Base-by-base conservation (phyloP, 345 rosid species). In the Bruguiera parviflora region DNA sequence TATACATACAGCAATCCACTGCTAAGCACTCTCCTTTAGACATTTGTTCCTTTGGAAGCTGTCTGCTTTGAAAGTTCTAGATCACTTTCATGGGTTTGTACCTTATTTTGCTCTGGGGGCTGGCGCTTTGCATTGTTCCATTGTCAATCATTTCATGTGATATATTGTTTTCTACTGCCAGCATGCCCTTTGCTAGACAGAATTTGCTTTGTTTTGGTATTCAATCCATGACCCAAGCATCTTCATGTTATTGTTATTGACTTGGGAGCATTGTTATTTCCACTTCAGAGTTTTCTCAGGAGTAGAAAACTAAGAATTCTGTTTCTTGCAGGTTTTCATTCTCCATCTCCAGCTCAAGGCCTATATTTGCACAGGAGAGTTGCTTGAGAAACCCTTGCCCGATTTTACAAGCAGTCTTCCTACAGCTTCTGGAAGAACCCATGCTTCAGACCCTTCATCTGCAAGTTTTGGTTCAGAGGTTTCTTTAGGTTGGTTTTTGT, bases 391-490 rank as follows among this genome's bases (percentile, higher is more conserved):
- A 33, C 79, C 78, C 64, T 62, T 66, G 24, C 55, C 70, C 4
- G 70, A 80, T 39, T 65, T 71, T 39, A 62, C 20, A 46, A 65
- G 53, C 52, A 32, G 72, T 67, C 67, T 78, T n/a, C 39, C 49
- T 43, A 13, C 75, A 28, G 82, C 75, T 77, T 75, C 78, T 63
- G 82, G 83, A 70, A 79, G 59, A 69, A 58, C 70, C 65, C 71
- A 70, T 67, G 68, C 72, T 68, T 81, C 82, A 58, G 84, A 86
- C 77, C 72, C 62, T 70, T 78, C 83, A 57, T 80, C 79, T 79
- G 85, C 91, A 49, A 83, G 81, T 76, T 86, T 86, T 80, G 94
- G 91, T 46, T 84, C 88, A 46, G 91, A 89, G 72, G 82, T 89
- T 59, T 73, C 79, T 68, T 71, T 89, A 83, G 94, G 94, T 84